Evolutionary conservation across 345 rosid species (phyloP).

Genomic region (Camelina sativa): DNA sequence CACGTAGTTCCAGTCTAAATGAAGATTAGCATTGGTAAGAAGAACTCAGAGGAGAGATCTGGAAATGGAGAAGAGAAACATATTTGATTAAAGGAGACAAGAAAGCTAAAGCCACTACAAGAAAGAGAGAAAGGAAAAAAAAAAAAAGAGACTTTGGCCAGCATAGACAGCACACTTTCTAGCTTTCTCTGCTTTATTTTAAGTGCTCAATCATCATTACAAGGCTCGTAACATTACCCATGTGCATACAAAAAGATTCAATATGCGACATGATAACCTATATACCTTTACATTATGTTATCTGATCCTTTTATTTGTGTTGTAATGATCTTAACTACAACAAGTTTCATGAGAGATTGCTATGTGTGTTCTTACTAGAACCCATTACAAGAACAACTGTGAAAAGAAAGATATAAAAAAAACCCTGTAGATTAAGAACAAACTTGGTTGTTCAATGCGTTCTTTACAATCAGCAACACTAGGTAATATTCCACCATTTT

Average conservation of each 20-base stretch:
- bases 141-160: background rate
- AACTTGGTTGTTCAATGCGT: background rate
- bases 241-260: constrained; percentile 12
- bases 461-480: background rate
- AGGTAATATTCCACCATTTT: background rate
- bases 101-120: constrained; percentile 39
- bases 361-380: background rate
- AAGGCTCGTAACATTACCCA: constrained; percentile 20
- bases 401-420: background rate
- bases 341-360: background rate
- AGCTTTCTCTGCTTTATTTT: constrained; percentile 25
- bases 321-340: constrained; percentile 4
- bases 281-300: background rate
- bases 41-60: background rate
- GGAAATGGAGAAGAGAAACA: background rate
- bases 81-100: constrained; percentile 14
- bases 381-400: background rate
- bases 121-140: background rate
- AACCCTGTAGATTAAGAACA: background rate
- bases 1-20: constrained; percentile 3
- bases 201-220: constrained; percentile 37
- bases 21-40: background rate
- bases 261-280: background rate
- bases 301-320: background rate
- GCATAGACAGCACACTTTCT: constrained; percentile 24